Base-by-base conservation (phyloP, 169 alveolate genomes). In the Plasmodium relictum region DNA sequence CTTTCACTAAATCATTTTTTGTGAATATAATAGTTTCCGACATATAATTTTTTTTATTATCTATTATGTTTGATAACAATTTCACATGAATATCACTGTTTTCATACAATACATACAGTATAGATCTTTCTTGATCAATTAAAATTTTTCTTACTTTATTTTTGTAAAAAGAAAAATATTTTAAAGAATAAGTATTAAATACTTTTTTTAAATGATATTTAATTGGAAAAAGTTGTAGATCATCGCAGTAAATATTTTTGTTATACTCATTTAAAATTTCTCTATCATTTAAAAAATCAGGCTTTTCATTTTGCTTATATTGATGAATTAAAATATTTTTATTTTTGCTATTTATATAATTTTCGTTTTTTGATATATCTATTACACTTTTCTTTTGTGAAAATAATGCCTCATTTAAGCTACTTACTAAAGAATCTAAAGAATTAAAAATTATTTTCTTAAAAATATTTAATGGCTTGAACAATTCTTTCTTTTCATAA, bases 41-140 rank as follows among this genome's bases (percentile, higher is more conserved):
- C 0, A 72, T 6, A 37, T 71, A 86, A 71, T 86, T 69, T 48
- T 65, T 56, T 6, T 59, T 54, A 0, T 45, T 68, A 14, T 66
- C 58, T n/a, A 9, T n/a, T 12, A 18, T 4, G 22, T 20, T 56
- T 20, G 58, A 6, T 7, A 86, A 56, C 3, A 86, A 8, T 66
- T 71, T 86, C n/a, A 86, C 87, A 71, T 86, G 70, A 18, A 86
- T 37, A 45, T 69, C 78, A 20, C 87, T 54, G 48, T 71, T 86
- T 8, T 63, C 69, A 59, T 71, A 71, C 2, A 86, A 42, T 6
- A 71, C 92, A 24, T 86, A 86, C 69, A 86, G 20, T 42, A 86
- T 86, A 9, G 87, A 70, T 44, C 92, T 69, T 18, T 86, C 92
- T 16, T 62, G 70, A n/a, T 86, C 92, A n/a, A 86, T 56, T n/a